Base-by-base conservation (phyloP, 352 stramenopile genomes). In the Pythium folliculosum region DNA sequence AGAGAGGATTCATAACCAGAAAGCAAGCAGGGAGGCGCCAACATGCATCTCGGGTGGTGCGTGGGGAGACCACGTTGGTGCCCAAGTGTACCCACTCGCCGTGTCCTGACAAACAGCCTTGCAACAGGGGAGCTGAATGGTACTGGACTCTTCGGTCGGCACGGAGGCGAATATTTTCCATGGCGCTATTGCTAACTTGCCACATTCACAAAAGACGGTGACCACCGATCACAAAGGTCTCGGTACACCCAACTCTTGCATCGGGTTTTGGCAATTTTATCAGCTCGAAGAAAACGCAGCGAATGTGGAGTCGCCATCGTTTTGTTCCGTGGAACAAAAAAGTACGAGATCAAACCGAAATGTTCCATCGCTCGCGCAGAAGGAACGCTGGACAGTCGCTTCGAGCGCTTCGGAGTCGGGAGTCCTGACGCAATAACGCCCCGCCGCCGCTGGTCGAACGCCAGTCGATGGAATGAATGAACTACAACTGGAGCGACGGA, bases 381-480 rank as follows among this genome's bases (percentile, higher is more conserved):
- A 21, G 27, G 30, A 57, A 23, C 50, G 13, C 50, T 40, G 50
- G 50, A 44, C 30, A 57, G 50, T 57, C 50, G 50, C 16, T 44
- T 53, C 50, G 6, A 17, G 50, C 17, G 21, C 27, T 13, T 27
- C 25, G 49, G 25, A 57, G 5, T 6, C 35, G 12, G 35, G 12
- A 40, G n/a, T n/a, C n/a, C n/a, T n/a, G n/a, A n/a, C n/a, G n/a
- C n/a, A n/a, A n/a, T n/a, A 40, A 40, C 35, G 35, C 35, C 35
- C 35, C 35, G 35, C 6, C 6, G 35, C 35, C 12, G 35, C 37
- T 37, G 22, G 38, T 63, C 56, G 56, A 63, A 63, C 56, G 56
- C 43, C 40, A 63, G 19, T 53, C 56, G 21, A 63, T 53, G 56
- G 56, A 63, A 52, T 23, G 38, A 61, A n/a, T 47, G 52, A 47